Base-by-base conservation (phyloP, 2,329 filamentous ascomycete species). In the Calonectria honghensis region DNA sequence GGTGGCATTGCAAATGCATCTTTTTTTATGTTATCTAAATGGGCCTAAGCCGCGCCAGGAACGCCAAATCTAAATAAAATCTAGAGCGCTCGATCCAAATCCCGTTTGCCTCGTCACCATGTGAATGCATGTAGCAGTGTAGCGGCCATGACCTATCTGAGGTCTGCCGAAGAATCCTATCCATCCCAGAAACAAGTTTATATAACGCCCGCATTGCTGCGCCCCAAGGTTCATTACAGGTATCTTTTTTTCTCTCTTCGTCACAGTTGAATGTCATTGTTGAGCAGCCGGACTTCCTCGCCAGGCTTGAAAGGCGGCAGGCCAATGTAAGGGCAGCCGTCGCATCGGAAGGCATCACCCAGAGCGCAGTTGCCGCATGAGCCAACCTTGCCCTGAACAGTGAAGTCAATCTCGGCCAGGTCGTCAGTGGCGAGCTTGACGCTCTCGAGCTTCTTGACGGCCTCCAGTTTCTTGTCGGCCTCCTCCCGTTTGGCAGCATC, bases 281-380 rank as follows among this genome's bases (percentile, higher is more conserved):
- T 96, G 81, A 98, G 84, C 74, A 99, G 88, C 82, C 93, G 91
- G 66, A 98, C 96, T 87, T 98, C 96, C 88, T 99, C 96, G 20
- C 97, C 97, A 4, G 96, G 96, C 89, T 98, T 98, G 89, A 99
- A 99, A 6, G 97, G 94, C 18, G 97, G 97, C 79, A 99, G 90
- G 6, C 96, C 96, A 81, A 98, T 94, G 83, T 97, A 98, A 1
- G 96, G 96, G 81, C 90, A 91, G 32, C 89, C 92, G 65, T 92
- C 92, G 83, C 94, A 95, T 51, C 94, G 89, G 87, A 96, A 96
- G 4, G 97, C 96, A 85, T 98, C 96, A 66, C 97, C 97, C 20
- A 99, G 89, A 35, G 96, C 94, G 85, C 97, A 98, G 86, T 96
- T 98, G 35, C 95, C 95, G 85, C 97, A 99, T 24, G 95, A 97